Evolutionary conservation across 78 protist genomes (phyloP).

Genomic region (Guillardia theta): DNA sequence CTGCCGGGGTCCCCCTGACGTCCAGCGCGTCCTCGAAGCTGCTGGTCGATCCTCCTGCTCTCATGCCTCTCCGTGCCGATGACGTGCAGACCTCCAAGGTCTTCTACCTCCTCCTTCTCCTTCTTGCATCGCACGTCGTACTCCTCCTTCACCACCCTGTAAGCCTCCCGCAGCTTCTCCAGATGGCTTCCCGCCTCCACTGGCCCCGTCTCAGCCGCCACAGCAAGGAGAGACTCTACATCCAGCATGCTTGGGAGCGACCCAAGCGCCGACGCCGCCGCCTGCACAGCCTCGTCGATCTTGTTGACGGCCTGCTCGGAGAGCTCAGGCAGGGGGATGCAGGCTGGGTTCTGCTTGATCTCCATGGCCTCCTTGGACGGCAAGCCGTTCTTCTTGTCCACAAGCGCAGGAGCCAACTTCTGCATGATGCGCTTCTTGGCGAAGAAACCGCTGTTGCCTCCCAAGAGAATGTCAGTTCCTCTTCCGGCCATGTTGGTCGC

Average conservation of each 20-base stretch:
- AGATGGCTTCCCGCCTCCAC: not conserved
- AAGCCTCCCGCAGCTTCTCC: conserved; percentile 34
- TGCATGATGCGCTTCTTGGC: not conserved
- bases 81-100: conserved; percentile 49
- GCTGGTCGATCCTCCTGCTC: conserved; percentile 44
- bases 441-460: conserved; percentile 2
- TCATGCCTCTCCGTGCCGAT: conserved; percentile 56
- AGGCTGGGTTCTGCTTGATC: not conserved
- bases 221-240: conserved; percentile 14
- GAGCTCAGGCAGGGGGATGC: not conserved
- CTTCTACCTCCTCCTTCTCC: conserved; percentile 7
- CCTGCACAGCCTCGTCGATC: not conserved
- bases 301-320: not conserved
- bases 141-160: not conserved
- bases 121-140: not conserved
- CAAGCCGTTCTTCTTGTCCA: not conserved
- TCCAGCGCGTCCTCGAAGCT: conserved; percentile 56
- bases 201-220: conserved; percentile 11
- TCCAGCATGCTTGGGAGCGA: not conserved
- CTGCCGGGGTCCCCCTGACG: conserved; percentile 60
- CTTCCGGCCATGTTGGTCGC: conserved; percentile 63
- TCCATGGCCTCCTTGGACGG: not conserved
- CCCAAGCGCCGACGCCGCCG: not conserved
- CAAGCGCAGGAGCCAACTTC: not conserved
- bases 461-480: conserved; percentile 59